phyloP scores from a whole-genome alignment of 176 grass and related monocot genomes.

The Bromus sterilis region DNA sequence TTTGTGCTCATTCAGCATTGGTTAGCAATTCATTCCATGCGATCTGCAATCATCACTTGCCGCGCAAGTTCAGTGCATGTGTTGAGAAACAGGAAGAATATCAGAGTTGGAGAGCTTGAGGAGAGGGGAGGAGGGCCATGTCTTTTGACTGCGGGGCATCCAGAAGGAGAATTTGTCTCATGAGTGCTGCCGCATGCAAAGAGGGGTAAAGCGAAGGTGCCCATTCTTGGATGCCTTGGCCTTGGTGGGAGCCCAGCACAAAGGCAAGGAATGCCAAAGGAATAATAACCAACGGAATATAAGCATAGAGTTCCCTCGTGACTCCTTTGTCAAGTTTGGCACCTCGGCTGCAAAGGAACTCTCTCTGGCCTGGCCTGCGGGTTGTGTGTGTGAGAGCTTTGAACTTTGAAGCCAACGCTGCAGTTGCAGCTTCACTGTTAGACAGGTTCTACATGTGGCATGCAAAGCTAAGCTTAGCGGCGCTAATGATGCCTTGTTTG shows the following conservation, averaged over 20 bases:
- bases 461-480: slow-evolving; percentile 18
- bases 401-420: slow-evolving; percentile 35
- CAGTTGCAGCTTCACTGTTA: slow-evolving; percentile 25
- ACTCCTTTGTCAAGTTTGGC: slow-evolving; percentile 86
- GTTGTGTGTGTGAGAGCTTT: slow-evolving; percentile 7
- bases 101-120: not conserved
- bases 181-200: slow-evolving; percentile 26
- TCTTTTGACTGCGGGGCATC: slow-evolving; percentile 84
- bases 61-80: not conserved
- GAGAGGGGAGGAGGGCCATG: slow-evolving; percentile 8
- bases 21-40: not conserved
- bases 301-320: slow-evolving; percentile 81
- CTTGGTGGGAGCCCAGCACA: slow-evolving; percentile 34
- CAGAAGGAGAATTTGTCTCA: slow-evolving; percentile 63
- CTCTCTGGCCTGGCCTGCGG: too few relatives aligned
- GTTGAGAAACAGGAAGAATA: not conserved
- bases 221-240: slow-evolving; percentile 59
- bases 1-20: slow-evolving; percentile 1
- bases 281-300: slow-evolving; percentile 51
- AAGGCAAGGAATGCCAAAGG: slow-evolving; percentile 61
- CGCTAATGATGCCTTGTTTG: not conserved
- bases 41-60: not conserved
- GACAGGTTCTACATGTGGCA: slow-evolving; percentile 10
- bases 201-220: slow-evolving; percentile 46
- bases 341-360: slow-evolving; percentile 57